These are phyloP conservation scores for Populus tomentosa DNA, from an alignment of 441 rosid species.

Conservation along the genomic window DNA sequence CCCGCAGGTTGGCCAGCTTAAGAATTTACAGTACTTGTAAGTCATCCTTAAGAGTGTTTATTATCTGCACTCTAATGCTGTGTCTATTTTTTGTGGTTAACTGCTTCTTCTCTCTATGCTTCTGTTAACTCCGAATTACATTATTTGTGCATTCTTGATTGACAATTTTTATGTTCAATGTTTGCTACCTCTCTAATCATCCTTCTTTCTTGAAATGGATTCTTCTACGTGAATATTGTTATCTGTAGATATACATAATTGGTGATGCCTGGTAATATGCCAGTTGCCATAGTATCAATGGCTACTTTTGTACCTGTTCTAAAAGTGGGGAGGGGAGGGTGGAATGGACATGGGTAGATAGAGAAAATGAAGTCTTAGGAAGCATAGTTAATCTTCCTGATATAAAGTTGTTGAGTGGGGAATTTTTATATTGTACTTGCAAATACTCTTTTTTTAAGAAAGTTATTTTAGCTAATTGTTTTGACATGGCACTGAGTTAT, in stretches of 20 bases:
- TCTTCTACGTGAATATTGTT: not conserved
- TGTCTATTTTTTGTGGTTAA: not conserved
- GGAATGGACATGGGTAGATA: not conserved
- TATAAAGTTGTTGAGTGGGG: constrained; percentile 1
- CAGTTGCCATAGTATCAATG: not conserved
- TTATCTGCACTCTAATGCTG: not conserved
- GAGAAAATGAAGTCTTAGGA: not conserved
- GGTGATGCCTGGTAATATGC: not conserved
- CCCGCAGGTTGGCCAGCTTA: constrained; percentile 83
- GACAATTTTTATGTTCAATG: not conserved
- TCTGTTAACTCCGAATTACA: not conserved
- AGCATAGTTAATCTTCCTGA: not conserved
- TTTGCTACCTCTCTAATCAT: not conserved
- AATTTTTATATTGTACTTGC: not conserved
- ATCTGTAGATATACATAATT: not conserved
- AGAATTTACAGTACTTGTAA: constrained; percentile 90
- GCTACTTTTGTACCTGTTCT: not conserved
- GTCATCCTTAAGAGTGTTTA: constrained; percentile 21
- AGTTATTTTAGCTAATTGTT: too few relatives aligned
- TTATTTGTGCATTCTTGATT: not conserved
- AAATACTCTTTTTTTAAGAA: too few relatives aligned
- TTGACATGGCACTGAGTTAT: too few relatives aligned
- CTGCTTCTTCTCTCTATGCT: not conserved
- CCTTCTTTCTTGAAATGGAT: not conserved
- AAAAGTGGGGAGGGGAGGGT: not conserved